phyloP scores from a whole-genome alignment of 768 basidiomycete genomes.

The Rubroboletus pulcherrimus region DNA sequence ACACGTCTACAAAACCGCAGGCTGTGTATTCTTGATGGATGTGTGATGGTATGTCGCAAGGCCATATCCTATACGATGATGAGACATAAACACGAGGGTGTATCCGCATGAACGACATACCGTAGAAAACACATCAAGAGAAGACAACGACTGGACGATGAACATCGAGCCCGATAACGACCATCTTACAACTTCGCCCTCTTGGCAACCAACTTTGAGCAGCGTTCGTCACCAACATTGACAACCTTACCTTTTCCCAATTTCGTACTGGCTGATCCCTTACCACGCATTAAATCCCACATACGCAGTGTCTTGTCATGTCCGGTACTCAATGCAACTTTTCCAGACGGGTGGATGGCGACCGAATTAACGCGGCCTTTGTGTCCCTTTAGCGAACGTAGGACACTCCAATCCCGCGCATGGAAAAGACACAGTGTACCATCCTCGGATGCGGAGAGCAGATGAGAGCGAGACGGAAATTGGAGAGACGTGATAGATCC shows the following conservation, averaged over 20 bases:
- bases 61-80: conserved; percentile 63
- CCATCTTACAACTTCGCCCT: conserved; percentile 93
- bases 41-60: conserved; percentile 65
- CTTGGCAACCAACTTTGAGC: conserved; percentile 35
- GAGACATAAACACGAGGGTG: not conserved
- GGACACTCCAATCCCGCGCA: conserved; percentile 89
- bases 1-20: conserved; percentile 68
- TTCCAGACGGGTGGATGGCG: conserved; percentile 89
- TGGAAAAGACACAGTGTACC: conserved; percentile 87
- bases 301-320: conserved; percentile 86
- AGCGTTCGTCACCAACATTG: not conserved
- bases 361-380: conserved; percentile 88
- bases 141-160: conserved; percentile 70
- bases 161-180: conserved; percentile 74
- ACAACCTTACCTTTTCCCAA: conserved; percentile 70
- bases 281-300: conserved; percentile 99
- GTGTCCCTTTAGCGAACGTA: conserved; percentile 87
- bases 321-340: conserved; percentile 88
- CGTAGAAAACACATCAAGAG: conserved; percentile 79
- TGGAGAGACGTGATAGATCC: conserved; percentile 87
- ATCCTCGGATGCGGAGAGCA: conserved; percentile 91
- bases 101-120: conserved; percentile 35
- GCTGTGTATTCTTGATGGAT: conserved; percentile 83
- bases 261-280: conserved; percentile 84
- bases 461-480: conserved; percentile 86